These are phyloP conservation scores for Pythium chondricola DNA, from an alignment of 352 stramenopile species.

Conservation along the genomic window DNA sequence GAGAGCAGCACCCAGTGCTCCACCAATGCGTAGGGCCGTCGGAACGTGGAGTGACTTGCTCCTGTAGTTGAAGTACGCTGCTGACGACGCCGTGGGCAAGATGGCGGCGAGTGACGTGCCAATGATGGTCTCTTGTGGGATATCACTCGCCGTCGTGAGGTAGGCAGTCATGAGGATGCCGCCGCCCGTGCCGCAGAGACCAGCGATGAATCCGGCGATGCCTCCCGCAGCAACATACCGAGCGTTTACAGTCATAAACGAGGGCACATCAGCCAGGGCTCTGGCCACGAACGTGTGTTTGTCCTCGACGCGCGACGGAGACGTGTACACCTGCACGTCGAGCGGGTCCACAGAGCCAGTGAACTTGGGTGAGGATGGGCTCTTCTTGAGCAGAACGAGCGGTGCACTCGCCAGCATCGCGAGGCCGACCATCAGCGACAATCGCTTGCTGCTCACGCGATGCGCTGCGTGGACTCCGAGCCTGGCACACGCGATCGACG, in stretches of 20 bases:
- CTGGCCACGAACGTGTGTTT: conserved; percentile 33
- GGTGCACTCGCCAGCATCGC: conserved; percentile 71
- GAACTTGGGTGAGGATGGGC: conserved; percentile 57
- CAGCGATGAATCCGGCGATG: conserved; percentile 72
- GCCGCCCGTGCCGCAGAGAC: conserved; percentile 69
- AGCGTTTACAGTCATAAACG: conserved; percentile 44
- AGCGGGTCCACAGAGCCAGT: conserved; percentile 36
- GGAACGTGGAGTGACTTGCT: conserved; percentile 70
- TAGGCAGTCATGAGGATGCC: conserved; percentile 84
- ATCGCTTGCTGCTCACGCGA: conserved; percentile 50
- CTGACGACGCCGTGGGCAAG: conserved; percentile 61
- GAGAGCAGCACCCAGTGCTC: conserved; percentile 51
- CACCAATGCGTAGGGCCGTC: conserved; percentile 50
- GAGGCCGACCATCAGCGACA: conserved; percentile 65
- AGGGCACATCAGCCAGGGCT: conserved; percentile 23
- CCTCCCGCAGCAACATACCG: conserved; percentile 71
- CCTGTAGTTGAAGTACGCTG: conserved; percentile 65
- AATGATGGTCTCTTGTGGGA: conserved; percentile 74
- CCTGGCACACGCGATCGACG: conserved; percentile 64
- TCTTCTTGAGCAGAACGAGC: conserved; percentile 81
- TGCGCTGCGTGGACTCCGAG: conserved; percentile 67
- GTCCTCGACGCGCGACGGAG: conserved; percentile 7
- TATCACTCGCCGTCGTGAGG: conserved; percentile 69
- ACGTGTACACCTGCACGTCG: conserved; percentile 75
- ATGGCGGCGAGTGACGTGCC: conserved; percentile 79